Percentiles rank a stretch among this genome's conserved stretches.
phyloP scores from a whole-genome alignment of 306 rosid genomes.

The Lupinus albus region DNA sequence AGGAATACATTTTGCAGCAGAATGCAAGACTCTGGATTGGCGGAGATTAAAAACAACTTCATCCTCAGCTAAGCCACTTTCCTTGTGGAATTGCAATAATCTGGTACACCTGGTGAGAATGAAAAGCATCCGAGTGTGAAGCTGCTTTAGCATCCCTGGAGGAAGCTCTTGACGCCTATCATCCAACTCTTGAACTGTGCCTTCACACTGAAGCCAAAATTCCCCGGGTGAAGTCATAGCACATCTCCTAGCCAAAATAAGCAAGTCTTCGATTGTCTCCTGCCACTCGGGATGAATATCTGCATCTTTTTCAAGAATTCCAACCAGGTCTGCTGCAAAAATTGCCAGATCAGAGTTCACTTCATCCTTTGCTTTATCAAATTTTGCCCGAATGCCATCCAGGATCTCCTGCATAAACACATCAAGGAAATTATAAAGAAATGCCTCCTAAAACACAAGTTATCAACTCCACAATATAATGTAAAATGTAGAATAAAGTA shows the following conservation, averaged over 20 bases:
- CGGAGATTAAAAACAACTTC: conserved; percentile 79
- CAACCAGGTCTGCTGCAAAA: conserved; percentile 96
- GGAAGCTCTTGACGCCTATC: conserved; percentile 97
- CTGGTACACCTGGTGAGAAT: conserved; percentile 97
- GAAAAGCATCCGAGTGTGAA: conserved; percentile 94
- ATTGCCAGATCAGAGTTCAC: conserved; percentile 86
- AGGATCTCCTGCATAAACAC: conserved; percentile 74
- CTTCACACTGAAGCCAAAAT: conserved; percentile 98
- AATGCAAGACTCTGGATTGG: conserved; percentile 72
- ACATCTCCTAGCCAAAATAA: conserved; percentile 93
- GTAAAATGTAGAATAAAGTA: conserved; percentile 44
- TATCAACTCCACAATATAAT: conserved; percentile 28
- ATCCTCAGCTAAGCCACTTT: conserved; percentile 90
- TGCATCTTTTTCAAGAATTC: conserved; percentile 86
- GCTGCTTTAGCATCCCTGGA: conserved; percentile 90
- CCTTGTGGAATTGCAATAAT: conserved; percentile 93
- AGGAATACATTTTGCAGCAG: conserved; percentile 71
- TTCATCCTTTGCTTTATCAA: conserved; percentile 96
- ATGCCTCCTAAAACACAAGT: conserved; percentile 37
- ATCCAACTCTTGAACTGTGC: conserved; percentile 98
- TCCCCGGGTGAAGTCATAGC: conserved; percentile 90
- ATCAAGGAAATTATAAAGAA: conserved; percentile 29
- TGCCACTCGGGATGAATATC: conserved; percentile 97
- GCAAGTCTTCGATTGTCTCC: conserved; percentile 92
- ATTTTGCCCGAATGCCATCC: conserved; percentile 81